These are phyloP conservation scores for Diplocarpon mali DNA, from an alignment of 2,329 filamentous ascomycete species.

Conservation along the genomic window DNA sequence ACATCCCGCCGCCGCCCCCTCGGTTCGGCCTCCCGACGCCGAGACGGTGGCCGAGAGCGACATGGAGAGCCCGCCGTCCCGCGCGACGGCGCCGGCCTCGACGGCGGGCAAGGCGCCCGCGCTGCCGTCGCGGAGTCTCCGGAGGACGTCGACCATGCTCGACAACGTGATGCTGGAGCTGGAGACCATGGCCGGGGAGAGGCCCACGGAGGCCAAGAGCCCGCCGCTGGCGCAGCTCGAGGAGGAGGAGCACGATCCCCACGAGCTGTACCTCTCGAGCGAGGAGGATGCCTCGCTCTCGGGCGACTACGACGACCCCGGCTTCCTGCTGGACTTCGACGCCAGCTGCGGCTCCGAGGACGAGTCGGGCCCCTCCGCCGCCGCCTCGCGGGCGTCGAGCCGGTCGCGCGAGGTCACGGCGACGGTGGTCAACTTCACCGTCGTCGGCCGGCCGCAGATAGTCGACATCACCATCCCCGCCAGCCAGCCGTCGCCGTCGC, in stretches of 20 bases:
- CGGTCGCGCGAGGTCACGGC: constrained; percentile 42
- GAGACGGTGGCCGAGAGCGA: constrained; percentile 17
- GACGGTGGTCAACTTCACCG: constrained; percentile 47
- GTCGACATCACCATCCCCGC: constrained; percentile 15
- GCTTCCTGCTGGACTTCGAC: constrained; percentile 36
- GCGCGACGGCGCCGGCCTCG: constrained; percentile 15
- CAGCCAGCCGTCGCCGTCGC: constrained; percentile 2
- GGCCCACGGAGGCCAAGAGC: constrained; percentile 7
- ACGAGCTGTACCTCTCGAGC: constrained; percentile 52
- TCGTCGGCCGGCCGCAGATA: constrained; percentile 44
- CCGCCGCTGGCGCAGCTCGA: neutral
- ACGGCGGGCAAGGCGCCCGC: constrained; percentile 16
- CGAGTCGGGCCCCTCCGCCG: constrained; percentile 24
- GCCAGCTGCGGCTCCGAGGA: constrained; percentile 1
- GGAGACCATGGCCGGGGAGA: constrained; percentile 17
- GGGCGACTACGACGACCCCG: constrained; percentile 47
- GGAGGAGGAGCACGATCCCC: constrained; percentile 29
- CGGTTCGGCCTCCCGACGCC: constrained; percentile 2
- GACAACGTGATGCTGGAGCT: constrained; percentile 22
- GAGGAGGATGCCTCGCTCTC: constrained; percentile 55
- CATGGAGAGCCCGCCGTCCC: constrained; percentile 23
- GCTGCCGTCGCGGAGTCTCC: constrained; percentile 20
- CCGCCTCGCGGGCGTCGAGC: constrained; percentile 16
- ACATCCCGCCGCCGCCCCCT: too few species aligned
- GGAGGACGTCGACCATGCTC: constrained; percentile 19